Evolutionary conservation across 495 filamentous ascomycete genomes (phyloP).

Genomic region (Daldinia loculata): DNA sequence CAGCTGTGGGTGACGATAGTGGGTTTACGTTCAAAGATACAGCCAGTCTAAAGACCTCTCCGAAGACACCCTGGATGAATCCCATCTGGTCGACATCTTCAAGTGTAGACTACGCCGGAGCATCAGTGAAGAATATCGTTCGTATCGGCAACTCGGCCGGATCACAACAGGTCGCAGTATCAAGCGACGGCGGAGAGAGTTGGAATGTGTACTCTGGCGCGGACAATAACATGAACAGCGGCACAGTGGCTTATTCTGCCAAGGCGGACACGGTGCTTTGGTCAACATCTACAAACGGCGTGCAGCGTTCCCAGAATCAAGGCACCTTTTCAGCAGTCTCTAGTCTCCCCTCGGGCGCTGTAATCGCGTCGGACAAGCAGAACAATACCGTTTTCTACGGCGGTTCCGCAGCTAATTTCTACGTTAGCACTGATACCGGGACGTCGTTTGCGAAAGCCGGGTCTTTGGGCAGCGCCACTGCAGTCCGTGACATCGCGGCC

Average conservation of each 20-base stretch:
- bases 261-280: conserved; percentile 62
- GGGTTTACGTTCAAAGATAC: conserved; percentile 60
- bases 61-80: conserved; percentile 57
- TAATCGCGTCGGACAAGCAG: conserved; percentile 62
- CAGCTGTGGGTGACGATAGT: conserved; percentile 66
- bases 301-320: conserved; percentile 53
- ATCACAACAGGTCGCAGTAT: conserved; percentile 54
- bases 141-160: conserved; percentile 61
- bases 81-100: conserved; percentile 60
- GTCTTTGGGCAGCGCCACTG: conserved; percentile 48
- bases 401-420: conserved; percentile 55
- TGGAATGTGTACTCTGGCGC: conserved; percentile 61
- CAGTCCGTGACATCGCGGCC: conserved; percentile 58
- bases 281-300: conserved; percentile 52
- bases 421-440: conserved; percentile 57
- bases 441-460: conserved; percentile 53
- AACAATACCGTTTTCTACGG: conserved; percentile 63
- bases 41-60: conserved; percentile 56
- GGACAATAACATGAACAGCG: conserved; percentile 52
- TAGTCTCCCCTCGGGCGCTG: conserved; percentile 54
- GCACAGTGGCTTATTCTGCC: conserved; percentile 62
- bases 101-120: conserved; percentile 66
- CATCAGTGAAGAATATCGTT: conserved; percentile 60
- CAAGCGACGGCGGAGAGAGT: conserved; percentile 53
- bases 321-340: conserved; percentile 55